Evolutionary conservation across 345 rosid genomes (phyloP).

Genomic region (Aquilaria sinensis): DNA sequence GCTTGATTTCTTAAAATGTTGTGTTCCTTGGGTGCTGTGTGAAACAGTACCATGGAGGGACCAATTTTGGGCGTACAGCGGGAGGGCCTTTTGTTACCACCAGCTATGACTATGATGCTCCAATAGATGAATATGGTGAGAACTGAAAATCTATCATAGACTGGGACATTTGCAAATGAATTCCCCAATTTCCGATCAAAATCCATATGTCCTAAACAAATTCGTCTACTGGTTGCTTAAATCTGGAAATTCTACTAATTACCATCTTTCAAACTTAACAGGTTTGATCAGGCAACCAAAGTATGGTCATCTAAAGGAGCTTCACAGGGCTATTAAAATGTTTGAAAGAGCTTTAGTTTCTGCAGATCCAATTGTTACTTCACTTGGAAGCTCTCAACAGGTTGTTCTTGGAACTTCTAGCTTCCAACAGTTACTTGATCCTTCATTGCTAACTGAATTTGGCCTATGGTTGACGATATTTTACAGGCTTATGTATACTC

Average conservation of each 20-base stretch:
- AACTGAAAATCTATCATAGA: neutral
- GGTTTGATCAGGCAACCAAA: slow-evolving; percentile 54
- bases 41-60: slow-evolving; percentile 50
- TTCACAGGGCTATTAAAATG: slow-evolving; percentile 26
- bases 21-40: slow-evolving; percentile 10
- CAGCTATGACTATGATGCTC: slow-evolving; percentile 38
- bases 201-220: neutral
- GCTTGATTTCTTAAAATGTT: slow-evolving; percentile 4
- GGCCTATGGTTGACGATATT: slow-evolving; percentile 1
- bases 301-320: slow-evolving; percentile 30
- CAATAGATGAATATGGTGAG: slow-evolving; percentile 47
- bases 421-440: slow-evolving; percentile 7
- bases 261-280: slow-evolving; percentile 15
- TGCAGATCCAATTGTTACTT: slow-evolving; percentile 20
- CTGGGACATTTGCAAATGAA: too few species aligned
- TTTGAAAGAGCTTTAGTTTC: slow-evolving; percentile 22
- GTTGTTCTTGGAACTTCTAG: slow-evolving; percentile 18
- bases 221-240: too few species aligned
- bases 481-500: slow-evolving; percentile 33
- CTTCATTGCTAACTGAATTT: slow-evolving; percentile 10
- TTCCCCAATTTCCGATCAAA: neutral
- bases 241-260: slow-evolving; percentile 8
- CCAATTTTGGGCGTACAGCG: slow-evolving; percentile 37
- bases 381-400: slow-evolving; percentile 57
- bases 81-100: slow-evolving; percentile 29